Base-by-base conservation (phyloP, 1,139 yeast species). In the Suhomyces bolitotheri region DNA sequence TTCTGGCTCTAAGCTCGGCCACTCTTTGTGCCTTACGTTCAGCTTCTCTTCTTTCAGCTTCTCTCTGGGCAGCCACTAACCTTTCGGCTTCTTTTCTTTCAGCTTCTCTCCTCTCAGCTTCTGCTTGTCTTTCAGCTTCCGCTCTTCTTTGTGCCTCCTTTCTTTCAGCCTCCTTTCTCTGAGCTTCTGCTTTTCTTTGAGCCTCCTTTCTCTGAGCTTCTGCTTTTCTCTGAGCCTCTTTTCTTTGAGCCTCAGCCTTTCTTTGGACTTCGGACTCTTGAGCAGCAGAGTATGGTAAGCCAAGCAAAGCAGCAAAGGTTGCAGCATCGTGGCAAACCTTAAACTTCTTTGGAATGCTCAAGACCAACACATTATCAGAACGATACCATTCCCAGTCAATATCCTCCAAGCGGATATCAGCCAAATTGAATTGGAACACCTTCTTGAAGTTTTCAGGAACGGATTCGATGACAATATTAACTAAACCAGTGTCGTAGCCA, bases 331-430 rank as follows among this genome's bases (percentile, higher is more conserved):
- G 40, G 29, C 50, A 41, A 19, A 39, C 42, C 38, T 43, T 40
- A 29, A 39, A 40, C 39, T 51, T 53, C 53, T 69, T 70, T 10
- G 75, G 74, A 22, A 70, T 59, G 34, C 55, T 64, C 45, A 70
- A 60, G n/a, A 66, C 63, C 51, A 70, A 63, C 7, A 62, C 58
- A 33, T 64, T 65, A 20, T 60, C 58, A 13, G 53, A 42, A 37
- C 51, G 50, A 38, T 50, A 56, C 51, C 60, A 58, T 44, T 64
- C 64, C 67, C 72, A 67, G 47, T 64, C 61, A 32, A 68, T 65
- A 11, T 58, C 50, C 3, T 51, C 37, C 20, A 66, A 49, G 25
- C 65, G 69, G 25, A 69, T 59, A 33, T 61, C 66, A 12, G 58
- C 48, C 20, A 60, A 46, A 39, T 58, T 56, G 41, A 70, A 65